A percentile compares a stretch with the other conserved stretches of the same genome.
Conservation (phyloP, 73 alveolate genomes). For the Paramecium bursaria region DNA sequence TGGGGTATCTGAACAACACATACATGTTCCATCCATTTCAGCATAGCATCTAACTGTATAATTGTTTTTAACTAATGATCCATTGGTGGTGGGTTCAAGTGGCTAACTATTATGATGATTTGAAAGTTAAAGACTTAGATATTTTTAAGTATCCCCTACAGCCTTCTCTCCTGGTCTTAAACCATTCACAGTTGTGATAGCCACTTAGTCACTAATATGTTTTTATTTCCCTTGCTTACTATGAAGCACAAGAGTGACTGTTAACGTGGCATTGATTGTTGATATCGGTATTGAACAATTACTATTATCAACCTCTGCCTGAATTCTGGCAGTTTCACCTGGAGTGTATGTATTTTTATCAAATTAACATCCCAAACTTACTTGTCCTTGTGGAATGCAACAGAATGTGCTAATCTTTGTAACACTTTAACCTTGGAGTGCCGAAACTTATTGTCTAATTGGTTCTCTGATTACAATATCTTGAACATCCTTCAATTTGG, state of each 20-base stretch:
- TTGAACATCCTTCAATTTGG: background rate
- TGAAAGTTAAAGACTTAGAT: background rate
- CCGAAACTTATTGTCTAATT: background rate
- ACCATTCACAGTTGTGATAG: background rate
- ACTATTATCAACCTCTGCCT: slow-evolving; percentile 10
- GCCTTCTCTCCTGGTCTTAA: slow-evolving; percentile 22
- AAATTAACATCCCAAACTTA: slow-evolving; percentile 1
- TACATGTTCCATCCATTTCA: slow-evolving; percentile 22
- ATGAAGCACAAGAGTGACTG: background rate
- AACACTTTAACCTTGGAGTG: background rate
- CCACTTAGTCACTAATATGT: background rate
- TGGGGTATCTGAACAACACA: background rate
- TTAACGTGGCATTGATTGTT: background rate
- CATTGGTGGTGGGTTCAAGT: slow-evolving; percentile 44
- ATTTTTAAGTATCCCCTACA: background rate
- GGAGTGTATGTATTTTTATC: background rate
- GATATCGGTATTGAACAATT: background rate
- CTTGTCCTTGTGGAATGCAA: slow-evolving; percentile 39
- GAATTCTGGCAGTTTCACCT: slow-evolving; percentile 2
- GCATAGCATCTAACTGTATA: background rate
- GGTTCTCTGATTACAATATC: slow-evolving; percentile 48
- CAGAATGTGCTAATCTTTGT: background rate
- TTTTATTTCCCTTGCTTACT: slow-evolving; percentile 6
- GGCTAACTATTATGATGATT: background rate
- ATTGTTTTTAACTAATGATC: slow-evolving; percentile 10